Conservation (phyloP, 2,329 filamentous ascomycete genomes). For the Penicillium griseofulvum region DNA sequence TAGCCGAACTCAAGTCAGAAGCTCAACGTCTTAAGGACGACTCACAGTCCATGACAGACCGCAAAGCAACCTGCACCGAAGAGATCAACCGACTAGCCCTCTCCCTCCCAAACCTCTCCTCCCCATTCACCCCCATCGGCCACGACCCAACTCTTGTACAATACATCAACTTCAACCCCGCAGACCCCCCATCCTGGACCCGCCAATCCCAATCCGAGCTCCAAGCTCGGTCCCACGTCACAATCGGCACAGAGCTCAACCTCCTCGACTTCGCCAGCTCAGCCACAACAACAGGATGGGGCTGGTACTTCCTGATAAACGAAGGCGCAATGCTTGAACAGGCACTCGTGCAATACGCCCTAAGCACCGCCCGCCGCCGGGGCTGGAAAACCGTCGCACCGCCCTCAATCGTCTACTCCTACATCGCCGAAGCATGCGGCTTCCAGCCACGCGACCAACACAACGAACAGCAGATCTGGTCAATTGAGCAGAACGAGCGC, state of each 20-base stretch:
- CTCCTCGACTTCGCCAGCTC: conserved; percentile 87
- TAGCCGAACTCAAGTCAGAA: conserved; percentile 34
- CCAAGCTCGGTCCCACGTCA: conserved; percentile 67
- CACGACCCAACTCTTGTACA: conserved; percentile 63
- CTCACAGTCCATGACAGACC: conserved; percentile 32
- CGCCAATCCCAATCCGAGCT: conserved; percentile 20
- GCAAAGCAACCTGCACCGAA: conserved; percentile 37
- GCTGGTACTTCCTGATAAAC: conserved; percentile 95
- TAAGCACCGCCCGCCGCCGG: conserved; percentile 66
- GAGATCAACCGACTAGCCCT: conserved; percentile 75
- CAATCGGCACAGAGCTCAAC: conserved; percentile 81
- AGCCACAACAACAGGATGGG: conserved; percentile 84
- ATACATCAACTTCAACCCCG: conserved; percentile 74
- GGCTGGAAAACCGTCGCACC: conserved; percentile 82
- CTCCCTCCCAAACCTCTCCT: conserved; percentile 83
- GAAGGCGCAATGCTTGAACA: conserved; percentile 93
- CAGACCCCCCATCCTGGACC: conserved; percentile 36
- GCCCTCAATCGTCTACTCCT: conserved; percentile 85
- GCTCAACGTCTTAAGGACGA: conserved; percentile 41
- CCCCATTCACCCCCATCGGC: conserved; percentile 69
- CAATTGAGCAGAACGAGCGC: conserved; percentile 64
- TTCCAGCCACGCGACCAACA: conserved; percentile 90
- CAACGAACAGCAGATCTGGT: conserved; percentile 89
- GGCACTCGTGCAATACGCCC: conserved; percentile 81
- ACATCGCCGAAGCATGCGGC: conserved; percentile 86